Evolutionary conservation across 2,329 filamentous ascomycete genomes (phyloP), one percentile per base, ranked within the genome.

Genomic region (Xylaria sp.): DNA sequence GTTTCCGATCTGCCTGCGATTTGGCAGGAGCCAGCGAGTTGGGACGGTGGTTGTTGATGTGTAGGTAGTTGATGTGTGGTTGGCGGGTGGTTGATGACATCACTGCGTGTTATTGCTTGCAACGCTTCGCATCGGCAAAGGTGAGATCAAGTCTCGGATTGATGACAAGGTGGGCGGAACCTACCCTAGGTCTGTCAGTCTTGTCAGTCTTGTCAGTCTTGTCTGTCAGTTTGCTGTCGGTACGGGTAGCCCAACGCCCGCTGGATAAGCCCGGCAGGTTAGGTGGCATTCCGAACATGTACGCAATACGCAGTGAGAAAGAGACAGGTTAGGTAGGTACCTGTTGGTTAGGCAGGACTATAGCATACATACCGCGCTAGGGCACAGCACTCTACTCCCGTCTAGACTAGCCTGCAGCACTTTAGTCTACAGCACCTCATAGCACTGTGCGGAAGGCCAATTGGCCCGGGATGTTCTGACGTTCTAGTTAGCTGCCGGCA

Each of bases 51-150:
- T 36, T 9, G 30, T 30, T 36, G 34, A 36, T 36, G 34, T 11
- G 47, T 51, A 27, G 24, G 47, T 51, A 27, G 24, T 27, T 27
- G 24, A 27, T 27, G 19, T 21, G n/a, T 36, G 14, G 30, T 30
- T 36, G 34, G 8, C 11, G 34, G 17, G 47, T 51, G 53, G 45
- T 21, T 32, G 8, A 67, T 58, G 60, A 56, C 65, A 55, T 64
- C 61, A 57, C 50, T 47, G 42, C 27, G 6, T 61, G 48, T 19
- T 47, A 47, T 27, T 56, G 42, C 42, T 3, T 47, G n/a, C 42
- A 14, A 47, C 58, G 59, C 53, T 63, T 63, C 59, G 9, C 21
- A n/a, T 68, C 61, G 55, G 60, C 51, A 61, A 45, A 34, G 32
- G 21, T 32, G 55, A 56, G 50, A 36, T 21, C 39, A 21, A 21